These are phyloP conservation scores for Zygoascus ofunaensis DNA, from an alignment of 805 yeast species.

Conservation along the genomic window DNA sequence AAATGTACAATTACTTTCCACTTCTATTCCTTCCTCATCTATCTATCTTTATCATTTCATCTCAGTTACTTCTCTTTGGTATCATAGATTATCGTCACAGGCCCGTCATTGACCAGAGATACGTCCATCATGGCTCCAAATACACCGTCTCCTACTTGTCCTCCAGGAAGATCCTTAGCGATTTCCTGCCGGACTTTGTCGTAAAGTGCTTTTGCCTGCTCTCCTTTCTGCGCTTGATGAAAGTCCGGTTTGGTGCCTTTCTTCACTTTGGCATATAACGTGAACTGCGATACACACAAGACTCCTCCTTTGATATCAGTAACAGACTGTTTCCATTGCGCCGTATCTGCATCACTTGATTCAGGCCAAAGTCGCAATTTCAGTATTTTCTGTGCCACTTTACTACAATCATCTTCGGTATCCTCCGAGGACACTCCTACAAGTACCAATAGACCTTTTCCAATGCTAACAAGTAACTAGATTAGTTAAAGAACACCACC, in stretches of 20 bases:
- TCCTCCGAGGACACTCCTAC: slow-evolving; percentile 82
- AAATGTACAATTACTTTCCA: not conserved
- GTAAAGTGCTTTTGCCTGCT: slow-evolving; percentile 41
- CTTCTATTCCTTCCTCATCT: not conserved
- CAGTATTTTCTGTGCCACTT: slow-evolving; percentile 57
- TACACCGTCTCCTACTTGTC: slow-evolving; percentile 72
- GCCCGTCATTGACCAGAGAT: slow-evolving; percentile 80
- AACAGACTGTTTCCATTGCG: slow-evolving; percentile 68
- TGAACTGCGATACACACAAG: slow-evolving; percentile 82
- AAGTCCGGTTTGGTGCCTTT: slow-evolving; percentile 96
- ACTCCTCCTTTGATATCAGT: slow-evolving; percentile 63
- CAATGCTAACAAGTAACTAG: too few species aligned
- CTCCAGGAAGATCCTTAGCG: slow-evolving; percentile 28
- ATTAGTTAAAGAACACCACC: not conserved
- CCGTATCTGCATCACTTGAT: slow-evolving; percentile 48
- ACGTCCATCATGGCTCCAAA: slow-evolving; percentile 99
- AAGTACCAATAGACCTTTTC: slow-evolving; percentile 64
- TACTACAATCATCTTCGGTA: slow-evolving; percentile 61
- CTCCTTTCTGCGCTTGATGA: slow-evolving; percentile 83
- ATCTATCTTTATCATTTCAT: not conserved
- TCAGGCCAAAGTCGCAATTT: slow-evolving; percentile 62
- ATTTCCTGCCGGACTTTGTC: slow-evolving; percentile 33
- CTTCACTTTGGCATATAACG: slow-evolving; percentile 72
- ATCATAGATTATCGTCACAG: slow-evolving; percentile 79
- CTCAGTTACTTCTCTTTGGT: slow-evolving; percentile 31